Base-by-base conservation (phyloP, 2,329 filamentous ascomycete genomes). In the Aspergillus pseudotamarii region DNA sequence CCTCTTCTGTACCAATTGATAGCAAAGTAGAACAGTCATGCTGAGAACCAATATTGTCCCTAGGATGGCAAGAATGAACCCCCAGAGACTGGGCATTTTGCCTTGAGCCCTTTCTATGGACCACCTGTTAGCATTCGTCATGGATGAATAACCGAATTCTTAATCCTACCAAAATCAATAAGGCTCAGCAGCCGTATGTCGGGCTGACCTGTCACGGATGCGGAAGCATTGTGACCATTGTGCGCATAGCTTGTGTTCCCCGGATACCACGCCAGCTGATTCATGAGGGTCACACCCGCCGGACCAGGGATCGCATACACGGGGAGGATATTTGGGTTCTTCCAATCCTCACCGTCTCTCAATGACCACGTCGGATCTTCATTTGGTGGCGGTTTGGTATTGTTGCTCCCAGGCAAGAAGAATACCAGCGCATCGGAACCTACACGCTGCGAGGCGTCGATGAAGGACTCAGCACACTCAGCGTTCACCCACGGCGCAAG, bases 401-500 rank as follows among this genome's bases (percentile, higher is more conserved):
- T 69, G 19, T 74, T 75, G 50, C 75, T 78, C 23, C 78, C 76
- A 0, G 83, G 81, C 34, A 83, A 75, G 68, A 83, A 89, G 67
- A 88, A 85, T n/a, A 89, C 64, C 59, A 88, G 82, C 23, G 79
- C 85, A 48, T 87, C 84, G 11, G 90, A 83, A 28, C 86, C 84
- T 68, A 89, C 86, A n/a, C 86, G 85, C 23, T 86, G 83, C 3
- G 85, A 85, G 14, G 82, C 80, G 21, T 83, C 79, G 54, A 98
- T 84, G 74, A 93, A 97, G 51, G 89, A 85, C 60, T 84, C 79
- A 14, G 92, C 91, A 74, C 94, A 99, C 30, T 87, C 81, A 9
- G 84, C 80, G 65, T 85, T 91, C 70, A 93, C 88, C 94, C 94
- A 98, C 32, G 94, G 94, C 28, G 92, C 94, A 59, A 97, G 80